A percentile compares a stretch with the other conserved stretches of the same genome.
phyloP scores from a whole-genome alignment of 257 asterid genomes.

The Primulina tabacum region DNA sequence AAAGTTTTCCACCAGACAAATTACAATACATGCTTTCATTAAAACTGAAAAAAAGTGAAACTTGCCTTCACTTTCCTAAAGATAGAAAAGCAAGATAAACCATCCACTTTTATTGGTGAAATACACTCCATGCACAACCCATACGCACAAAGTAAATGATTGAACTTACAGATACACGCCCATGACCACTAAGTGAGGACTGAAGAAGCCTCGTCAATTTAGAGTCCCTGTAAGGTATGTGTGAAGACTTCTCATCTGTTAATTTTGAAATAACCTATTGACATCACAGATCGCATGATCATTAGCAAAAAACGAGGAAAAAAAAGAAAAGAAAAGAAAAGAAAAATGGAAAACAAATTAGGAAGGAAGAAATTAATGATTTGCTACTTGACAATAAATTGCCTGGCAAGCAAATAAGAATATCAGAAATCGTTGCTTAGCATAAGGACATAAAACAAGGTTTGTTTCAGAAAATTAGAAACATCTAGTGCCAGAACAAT shows the following conservation, averaged over 20 bases:
- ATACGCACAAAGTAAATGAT: constrained; percentile 22
- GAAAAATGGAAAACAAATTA: background rate
- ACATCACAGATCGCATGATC: constrained; percentile 31
- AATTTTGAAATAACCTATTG: constrained; percentile 90
- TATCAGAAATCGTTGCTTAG: constrained; percentile 6
- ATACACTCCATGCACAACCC: constrained; percentile 2
- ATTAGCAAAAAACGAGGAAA: constrained; percentile 20
- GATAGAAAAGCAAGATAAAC: background rate
- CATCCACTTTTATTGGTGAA: constrained; percentile 12
- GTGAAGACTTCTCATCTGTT: constrained; percentile 86
- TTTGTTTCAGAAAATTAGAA: constrained; percentile 3
- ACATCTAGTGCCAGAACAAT: constrained; percentile 9
- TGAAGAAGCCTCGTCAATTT: constrained; percentile 98
- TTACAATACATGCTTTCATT: constrained; percentile 11
- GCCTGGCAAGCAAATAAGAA: constrained; percentile 12
- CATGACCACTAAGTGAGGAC: constrained; percentile 95
- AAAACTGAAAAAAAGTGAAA: constrained; percentile 10
- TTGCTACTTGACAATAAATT: constrained; percentile 15
- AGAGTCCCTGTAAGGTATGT: constrained; percentile 93
- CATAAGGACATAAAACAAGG: background rate
- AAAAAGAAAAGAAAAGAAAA: background rate
- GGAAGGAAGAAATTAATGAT: constrained; percentile 11
- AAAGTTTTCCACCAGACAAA: constrained; percentile 19
- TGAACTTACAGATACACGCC: constrained; percentile 87
- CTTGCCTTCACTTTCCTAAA: background rate